These are phyloP conservation scores for Vigna hirtella DNA, from an alignment of 306 rosid species.

Conservation along the genomic window DNA sequence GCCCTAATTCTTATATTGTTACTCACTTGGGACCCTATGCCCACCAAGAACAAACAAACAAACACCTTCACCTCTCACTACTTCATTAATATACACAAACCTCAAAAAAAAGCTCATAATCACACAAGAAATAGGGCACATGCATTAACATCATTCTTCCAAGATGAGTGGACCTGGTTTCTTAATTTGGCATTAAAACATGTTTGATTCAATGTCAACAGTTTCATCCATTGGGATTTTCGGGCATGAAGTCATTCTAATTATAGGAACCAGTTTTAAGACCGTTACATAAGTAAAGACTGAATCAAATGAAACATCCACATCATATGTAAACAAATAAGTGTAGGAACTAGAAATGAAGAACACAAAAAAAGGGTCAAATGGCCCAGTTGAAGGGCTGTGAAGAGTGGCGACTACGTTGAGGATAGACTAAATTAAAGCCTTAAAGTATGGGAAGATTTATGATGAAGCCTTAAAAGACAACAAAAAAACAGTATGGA, in stretches of 20 bases:
- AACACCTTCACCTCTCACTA: background rate
- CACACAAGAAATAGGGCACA: constrained; percentile 10
- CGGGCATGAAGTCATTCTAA: background rate
- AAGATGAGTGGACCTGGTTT: background rate
- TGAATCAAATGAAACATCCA: background rate
- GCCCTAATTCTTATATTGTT: background rate
- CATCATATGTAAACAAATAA: no score
- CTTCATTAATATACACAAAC: background rate
- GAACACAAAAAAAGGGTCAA: background rate
- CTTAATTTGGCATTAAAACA: background rate
- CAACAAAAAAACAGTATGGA: constrained; percentile 26
- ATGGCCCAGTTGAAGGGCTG: constrained; percentile 11
- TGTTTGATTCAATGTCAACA: background rate
- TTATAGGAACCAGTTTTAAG: background rate
- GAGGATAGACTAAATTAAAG: constrained; percentile 33
- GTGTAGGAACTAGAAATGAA: background rate
- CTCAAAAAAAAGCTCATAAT: background rate
- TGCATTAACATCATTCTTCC: constrained; percentile 4
- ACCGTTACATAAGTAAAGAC: no score
- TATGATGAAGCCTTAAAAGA: constrained; percentile 22
- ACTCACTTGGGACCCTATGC: constrained; percentile 20
- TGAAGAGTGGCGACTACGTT: constrained; percentile 35
- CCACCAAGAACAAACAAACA: background rate
- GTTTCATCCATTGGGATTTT: background rate
- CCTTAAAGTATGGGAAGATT: constrained; percentile 34